Evolutionary conservation across 495 filamentous ascomycete genomes (phyloP).

Genomic region (Aspergillus diversus): DNA sequence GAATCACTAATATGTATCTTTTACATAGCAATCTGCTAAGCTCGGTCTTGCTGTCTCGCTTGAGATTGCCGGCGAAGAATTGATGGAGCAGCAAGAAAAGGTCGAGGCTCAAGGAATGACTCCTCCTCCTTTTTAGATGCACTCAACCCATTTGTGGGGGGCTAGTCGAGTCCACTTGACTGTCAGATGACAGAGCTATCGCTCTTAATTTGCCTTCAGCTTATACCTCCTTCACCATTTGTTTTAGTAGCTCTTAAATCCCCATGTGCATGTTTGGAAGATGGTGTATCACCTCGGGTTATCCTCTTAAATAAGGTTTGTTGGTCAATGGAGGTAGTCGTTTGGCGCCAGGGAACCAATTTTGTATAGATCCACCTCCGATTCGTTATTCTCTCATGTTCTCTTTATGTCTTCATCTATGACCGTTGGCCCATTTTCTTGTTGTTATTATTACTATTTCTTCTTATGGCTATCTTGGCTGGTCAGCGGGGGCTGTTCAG

Average conservation of each 20-base stretch:
- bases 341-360: slow-evolving; percentile 50
- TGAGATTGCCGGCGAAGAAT: slow-evolving; percentile 83
- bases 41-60: slow-evolving; percentile 93
- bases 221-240: slow-evolving; percentile 35
- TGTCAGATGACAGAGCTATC: slow-evolving; percentile 12
- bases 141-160: slow-evolving; percentile 9
- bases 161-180: slow-evolving; percentile 16
- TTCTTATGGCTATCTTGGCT: slow-evolving; percentile 35
- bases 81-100: slow-evolving; percentile 89
- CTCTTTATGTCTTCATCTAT: slow-evolving; percentile 39
- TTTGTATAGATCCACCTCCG: slow-evolving; percentile 53
- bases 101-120: slow-evolving; percentile 50
- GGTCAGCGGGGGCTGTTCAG: slow-evolving; percentile 28
- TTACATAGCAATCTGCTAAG: slow-evolving; percentile 84
- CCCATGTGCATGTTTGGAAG: slow-evolving; percentile 36
- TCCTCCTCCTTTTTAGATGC: slow-evolving; percentile 57
- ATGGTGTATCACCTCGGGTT: slow-evolving; percentile 42
- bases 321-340: slow-evolving; percentile 41
- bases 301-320: slow-evolving; percentile 37
- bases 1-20: slow-evolving; percentile 19
- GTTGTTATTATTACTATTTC: slow-evolving; percentile 32
- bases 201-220: slow-evolving; percentile 14
- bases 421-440: slow-evolving; percentile 34
- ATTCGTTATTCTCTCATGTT: slow-evolving; percentile 26
- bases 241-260: slow-evolving; percentile 55